A percentile compares a stretch with the other conserved stretches of the same genome.
These are phyloP conservation scores for Tilletiaria anomala DNA, from an alignment of 1,284 basidiomycete genomes.

Conservation along the genomic window DNA sequence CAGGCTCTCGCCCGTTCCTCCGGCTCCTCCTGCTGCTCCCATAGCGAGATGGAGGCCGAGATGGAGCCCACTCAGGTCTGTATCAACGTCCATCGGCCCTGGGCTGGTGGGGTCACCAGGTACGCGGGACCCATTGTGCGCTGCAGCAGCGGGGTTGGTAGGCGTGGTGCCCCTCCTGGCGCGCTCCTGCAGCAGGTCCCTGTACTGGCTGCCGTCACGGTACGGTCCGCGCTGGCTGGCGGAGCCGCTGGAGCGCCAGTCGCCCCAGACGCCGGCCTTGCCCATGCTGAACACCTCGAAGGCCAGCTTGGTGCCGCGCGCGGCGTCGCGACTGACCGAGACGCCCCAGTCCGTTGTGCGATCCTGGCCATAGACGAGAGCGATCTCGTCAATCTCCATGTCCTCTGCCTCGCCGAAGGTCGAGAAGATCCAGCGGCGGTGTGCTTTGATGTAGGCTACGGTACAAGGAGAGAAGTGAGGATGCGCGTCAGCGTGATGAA, in stretches of 20 bases:
- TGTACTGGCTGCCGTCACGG: not conserved
- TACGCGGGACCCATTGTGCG: not conserved
- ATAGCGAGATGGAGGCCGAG: slow-evolving; percentile 1
- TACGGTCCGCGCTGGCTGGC: slow-evolving; percentile 1
- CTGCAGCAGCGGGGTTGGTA: not conserved
- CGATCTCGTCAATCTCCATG: slow-evolving; percentile 16
- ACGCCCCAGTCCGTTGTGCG: slow-evolving; percentile 24
- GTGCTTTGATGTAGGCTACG: slow-evolving; percentile 15
- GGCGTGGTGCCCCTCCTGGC: not conserved
- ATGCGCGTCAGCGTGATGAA: not conserved
- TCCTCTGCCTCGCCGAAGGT: no score
- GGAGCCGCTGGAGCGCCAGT: not conserved
- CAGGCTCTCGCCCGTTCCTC: no score
- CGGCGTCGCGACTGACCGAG: slow-evolving; percentile 17
- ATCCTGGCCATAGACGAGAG: slow-evolving; percentile 19
- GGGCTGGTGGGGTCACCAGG: no score
- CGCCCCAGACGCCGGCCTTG: slow-evolving; percentile 1
- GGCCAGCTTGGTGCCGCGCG: slow-evolving; percentile 14
- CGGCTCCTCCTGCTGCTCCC: no score
- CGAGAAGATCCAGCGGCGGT: slow-evolving; percentile 23
- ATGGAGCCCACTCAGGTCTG: no score
- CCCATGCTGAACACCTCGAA: slow-evolving; percentile 18
- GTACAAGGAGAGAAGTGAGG: not conserved
- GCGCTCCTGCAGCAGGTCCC: not conserved
- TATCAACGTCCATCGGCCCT: no score